phyloP scores from a whole-genome alignment of 148 eudicot species.

The Suaeda aralocaspica region DNA sequence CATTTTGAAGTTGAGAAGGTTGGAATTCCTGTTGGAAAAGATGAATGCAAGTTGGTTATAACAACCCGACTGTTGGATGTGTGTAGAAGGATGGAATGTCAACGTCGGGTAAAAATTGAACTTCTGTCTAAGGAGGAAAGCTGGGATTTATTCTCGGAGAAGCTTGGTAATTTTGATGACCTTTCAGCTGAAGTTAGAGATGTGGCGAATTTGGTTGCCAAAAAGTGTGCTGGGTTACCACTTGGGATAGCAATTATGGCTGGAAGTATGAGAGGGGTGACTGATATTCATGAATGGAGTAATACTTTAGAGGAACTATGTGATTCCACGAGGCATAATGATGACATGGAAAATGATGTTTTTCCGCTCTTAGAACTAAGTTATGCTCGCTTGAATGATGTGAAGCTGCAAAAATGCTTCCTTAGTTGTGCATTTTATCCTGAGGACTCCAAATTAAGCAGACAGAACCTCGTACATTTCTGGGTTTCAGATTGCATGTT shows the following conservation, averaged over 20 bases:
- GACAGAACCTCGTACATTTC: too few relatives aligned
- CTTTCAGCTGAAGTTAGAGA: conserved; percentile 12
- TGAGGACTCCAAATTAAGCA: too few relatives aligned
- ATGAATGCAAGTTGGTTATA: conserved; percentile 21
- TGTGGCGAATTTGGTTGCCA: conserved; percentile 24
- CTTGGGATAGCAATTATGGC: conserved; percentile 22
- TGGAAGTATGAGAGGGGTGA: conserved; percentile 27
- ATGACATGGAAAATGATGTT: conserved; percentile 24
- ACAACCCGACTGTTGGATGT: conserved; percentile 22
- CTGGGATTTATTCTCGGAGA: conserved; percentile 19
- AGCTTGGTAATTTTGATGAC: conserved; percentile 13
- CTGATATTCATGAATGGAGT: conserved; percentile 24
- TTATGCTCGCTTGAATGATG: too few relatives aligned
- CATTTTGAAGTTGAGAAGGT: conserved; percentile 13
- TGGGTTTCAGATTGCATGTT: too few relatives aligned
- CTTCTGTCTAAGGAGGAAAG: conserved; percentile 23
- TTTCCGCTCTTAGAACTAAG: too few relatives aligned
- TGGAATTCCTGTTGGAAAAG: conserved; percentile 18
- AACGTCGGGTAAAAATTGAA: conserved; percentile 17
- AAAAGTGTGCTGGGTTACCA: conserved; percentile 28
- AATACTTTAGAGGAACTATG: conserved; percentile 18
- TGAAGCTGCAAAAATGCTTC: too few relatives aligned
- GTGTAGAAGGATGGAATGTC: conserved; percentile 19
- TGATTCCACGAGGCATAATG: conserved; percentile 4
- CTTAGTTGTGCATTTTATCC: too few relatives aligned